Evolutionary conservation across 805 yeast species (phyloP).

Genomic region (Komagataella pastoris): DNA sequence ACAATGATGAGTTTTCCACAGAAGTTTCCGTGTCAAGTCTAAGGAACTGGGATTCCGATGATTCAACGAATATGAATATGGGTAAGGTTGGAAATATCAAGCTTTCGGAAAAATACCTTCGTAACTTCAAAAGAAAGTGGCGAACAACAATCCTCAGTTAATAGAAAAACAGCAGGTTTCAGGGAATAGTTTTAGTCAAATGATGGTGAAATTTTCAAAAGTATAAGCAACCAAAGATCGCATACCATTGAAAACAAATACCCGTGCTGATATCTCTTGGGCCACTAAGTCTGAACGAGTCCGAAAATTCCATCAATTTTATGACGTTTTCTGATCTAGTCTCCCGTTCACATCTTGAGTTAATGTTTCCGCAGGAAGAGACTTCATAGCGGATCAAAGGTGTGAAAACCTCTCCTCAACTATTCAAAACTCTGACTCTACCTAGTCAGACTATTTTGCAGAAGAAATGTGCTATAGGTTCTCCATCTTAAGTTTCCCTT

Average conservation of each 20-base stretch:
- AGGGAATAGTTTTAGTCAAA: slow-evolving; percentile 11
- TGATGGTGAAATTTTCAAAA: slow-evolving; percentile 28
- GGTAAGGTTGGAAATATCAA: background rate
- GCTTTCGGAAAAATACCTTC: too few relatives aligned
- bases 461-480: slow-evolving; percentile 35
- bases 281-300: slow-evolving; percentile 29
- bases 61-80: background rate
- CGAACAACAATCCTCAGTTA: slow-evolving; percentile 13
- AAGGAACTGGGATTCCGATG: background rate
- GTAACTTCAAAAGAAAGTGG: slow-evolving; percentile 1
- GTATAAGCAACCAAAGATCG: slow-evolving; percentile 11
- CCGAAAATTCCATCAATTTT: slow-evolving; percentile 22
- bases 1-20: too few relatives aligned
- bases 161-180: slow-evolving; percentile 11
- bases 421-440: slow-evolving; percentile 24
- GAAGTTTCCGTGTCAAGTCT: slow-evolving; percentile 1
- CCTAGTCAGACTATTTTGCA: slow-evolving; percentile 31
- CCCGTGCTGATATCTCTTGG: slow-evolving; percentile 52
- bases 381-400: background rate
- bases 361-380: slow-evolving; percentile 23
- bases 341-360: slow-evolving; percentile 25
- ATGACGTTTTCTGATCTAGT: background rate
- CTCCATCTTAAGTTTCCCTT: slow-evolving; percentile 44
- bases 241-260: slow-evolving; percentile 33
- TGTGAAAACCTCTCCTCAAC: slow-evolving; percentile 7